A percentile compares a stretch with the other conserved stretches of the same genome.
Evolutionary conservation across 495 filamentous ascomycete genomes (phyloP).

Genomic region (Corynascus novoguineensis): DNA sequence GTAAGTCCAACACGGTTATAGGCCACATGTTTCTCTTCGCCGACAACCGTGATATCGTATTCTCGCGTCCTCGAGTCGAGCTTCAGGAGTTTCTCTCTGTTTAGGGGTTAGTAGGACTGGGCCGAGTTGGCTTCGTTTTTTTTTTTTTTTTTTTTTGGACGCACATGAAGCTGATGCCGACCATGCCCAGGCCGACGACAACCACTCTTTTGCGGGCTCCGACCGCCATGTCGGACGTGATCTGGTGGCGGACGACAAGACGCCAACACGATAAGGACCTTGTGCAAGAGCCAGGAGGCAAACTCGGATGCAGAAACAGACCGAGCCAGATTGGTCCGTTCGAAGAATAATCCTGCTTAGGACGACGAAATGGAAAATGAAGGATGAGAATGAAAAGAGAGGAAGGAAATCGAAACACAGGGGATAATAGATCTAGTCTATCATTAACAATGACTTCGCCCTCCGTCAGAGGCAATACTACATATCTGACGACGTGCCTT

Average conservation of each 20-base stretch:
- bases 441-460: background rate
- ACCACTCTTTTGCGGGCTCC: slow-evolving; percentile 64
- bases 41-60: slow-evolving; percentile 85
- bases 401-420: background rate
- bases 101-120: background rate
- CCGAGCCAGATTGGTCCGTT: too few species aligned
- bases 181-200: slow-evolving; percentile 91
- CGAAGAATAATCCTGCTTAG: background rate
- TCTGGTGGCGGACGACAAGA: background rate
- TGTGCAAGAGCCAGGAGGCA: too few species aligned
- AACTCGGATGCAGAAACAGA: too few species aligned
- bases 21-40: slow-evolving; percentile 85
- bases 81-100: slow-evolving; percentile 81
- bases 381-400: background rate
- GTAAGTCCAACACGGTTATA: slow-evolving; percentile 97
- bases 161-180: slow-evolving; percentile 90
- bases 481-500: background rate
- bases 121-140: too few species aligned
- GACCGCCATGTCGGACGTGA: slow-evolving; percentile 29
- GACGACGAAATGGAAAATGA: background rate
- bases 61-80: slow-evolving; percentile 69
- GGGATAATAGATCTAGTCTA: background rate
- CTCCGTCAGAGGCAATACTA: background rate
- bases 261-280: background rate
- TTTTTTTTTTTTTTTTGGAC: too few species aligned